Percentiles rank a stretch among this genome's conserved stretches.
Conservation (phyloP, 2,329 filamentous ascomycete genomes). For the Diplodia seriata region DNA sequence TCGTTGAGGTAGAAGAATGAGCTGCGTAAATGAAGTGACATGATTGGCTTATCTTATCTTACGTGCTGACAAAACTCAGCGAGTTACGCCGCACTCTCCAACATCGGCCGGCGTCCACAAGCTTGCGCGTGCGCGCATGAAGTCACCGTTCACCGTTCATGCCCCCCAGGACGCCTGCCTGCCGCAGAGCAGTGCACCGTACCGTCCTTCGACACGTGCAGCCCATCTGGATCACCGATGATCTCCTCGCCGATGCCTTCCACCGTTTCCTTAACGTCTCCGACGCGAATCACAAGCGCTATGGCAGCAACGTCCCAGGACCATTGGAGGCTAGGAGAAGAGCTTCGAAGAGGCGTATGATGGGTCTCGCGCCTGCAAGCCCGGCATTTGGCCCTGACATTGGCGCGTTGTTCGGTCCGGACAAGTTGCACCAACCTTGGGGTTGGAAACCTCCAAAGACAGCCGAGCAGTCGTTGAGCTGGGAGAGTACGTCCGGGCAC, state of each 20-base stretch:
- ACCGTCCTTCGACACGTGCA: slow-evolving; percentile 51
- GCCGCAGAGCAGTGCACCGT: slow-evolving; percentile 58
- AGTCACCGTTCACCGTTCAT: slow-evolving; percentile 46
- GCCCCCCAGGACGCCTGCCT: slow-evolving; percentile 57
- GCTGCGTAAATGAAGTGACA: not conserved
- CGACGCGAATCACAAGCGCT: slow-evolving; percentile 55
- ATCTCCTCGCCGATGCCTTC: slow-evolving; percentile 60
- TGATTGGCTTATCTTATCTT: slow-evolving; percentile 8
- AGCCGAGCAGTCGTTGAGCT: slow-evolving; percentile 8
- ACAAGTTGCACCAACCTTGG: slow-evolving; percentile 14
- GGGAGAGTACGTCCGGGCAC: not conserved
- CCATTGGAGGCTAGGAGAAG: slow-evolving; percentile 67
- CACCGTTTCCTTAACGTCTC: slow-evolving; percentile 51
- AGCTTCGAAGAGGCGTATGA: slow-evolving; percentile 63
- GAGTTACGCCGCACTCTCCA: slow-evolving; percentile 1
- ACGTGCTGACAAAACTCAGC: slow-evolving; percentile 13
- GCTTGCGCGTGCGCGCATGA: slow-evolving; percentile 4
- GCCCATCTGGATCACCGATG: slow-evolving; percentile 66
- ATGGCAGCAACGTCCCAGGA: slow-evolving; percentile 67
- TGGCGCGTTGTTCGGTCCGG: slow-evolving; percentile 28
- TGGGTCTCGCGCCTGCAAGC: slow-evolving; percentile 49
- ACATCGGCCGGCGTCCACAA: not conserved
- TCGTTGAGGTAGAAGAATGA: no score
- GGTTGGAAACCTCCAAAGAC: slow-evolving; percentile 23
- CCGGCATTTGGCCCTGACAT: slow-evolving; percentile 16